A percentile compares a stretch with the other conserved stretches of the same genome.
These are phyloP conservation scores for Ceratocystis smalleyi DNA, from an alignment of 2,329 filamentous ascomycete species.

Conservation along the genomic window DNA sequence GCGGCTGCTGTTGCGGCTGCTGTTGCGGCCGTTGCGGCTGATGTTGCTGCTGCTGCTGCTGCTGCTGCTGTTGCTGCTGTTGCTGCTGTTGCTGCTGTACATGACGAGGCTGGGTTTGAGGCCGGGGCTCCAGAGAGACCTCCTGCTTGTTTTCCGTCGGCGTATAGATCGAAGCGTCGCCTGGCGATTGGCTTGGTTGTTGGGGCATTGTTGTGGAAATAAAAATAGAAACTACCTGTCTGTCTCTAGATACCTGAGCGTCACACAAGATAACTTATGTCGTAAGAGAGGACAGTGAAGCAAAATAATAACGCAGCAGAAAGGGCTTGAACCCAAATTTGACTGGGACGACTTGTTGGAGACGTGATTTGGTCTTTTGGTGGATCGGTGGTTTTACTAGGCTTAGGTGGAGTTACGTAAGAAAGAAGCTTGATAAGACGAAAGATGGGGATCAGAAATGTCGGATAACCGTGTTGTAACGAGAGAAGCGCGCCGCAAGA, in stretches of 20 bases:
- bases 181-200: neutral
- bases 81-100: neutral
- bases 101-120: neutral
- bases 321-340: neutral
- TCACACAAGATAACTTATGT: neutral
- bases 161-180: neutral
- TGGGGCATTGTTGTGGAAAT: neutral
- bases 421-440: neutral
- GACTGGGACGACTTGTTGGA: neutral
- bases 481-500: neutral
- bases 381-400: neutral
- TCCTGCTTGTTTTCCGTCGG: neutral
- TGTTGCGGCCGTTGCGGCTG: neutral
- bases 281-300: neutral
- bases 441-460: neutral
- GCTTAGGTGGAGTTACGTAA: neutral
- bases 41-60: neutral
- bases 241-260: neutral
- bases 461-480: neutral
- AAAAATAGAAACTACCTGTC: slow-evolving; percentile 7
- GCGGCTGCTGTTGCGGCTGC: neutral
- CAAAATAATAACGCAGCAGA: neutral
- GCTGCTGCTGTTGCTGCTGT: neutral
- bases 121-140: neutral
- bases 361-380: neutral